Evolutionary conservation across 2,329 filamentous ascomycete species (phyloP), one percentile per base, ranked within the genome.

Genomic region (Penicillium paneum): DNA sequence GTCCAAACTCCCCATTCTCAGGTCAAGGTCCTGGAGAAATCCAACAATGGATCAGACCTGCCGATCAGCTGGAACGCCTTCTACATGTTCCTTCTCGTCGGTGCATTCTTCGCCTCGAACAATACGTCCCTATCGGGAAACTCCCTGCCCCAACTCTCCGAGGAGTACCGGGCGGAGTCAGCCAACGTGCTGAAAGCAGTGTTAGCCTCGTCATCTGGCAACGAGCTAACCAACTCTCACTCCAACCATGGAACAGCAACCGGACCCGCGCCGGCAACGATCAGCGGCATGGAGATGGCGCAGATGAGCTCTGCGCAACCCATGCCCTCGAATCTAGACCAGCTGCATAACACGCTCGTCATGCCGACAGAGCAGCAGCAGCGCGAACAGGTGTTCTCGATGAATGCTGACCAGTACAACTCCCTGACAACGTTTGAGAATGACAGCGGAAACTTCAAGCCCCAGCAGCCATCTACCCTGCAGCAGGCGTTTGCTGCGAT

Each of bases 51-150:
- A 40, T 73, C 78, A 50, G 87, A 90, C 63, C 89, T 92, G 66
- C 90, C 91, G 48, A 77, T 78, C 67, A 78, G 76, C 68, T 78
- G 76, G 76, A 78, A 78, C 84, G 90, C 67, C 77, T 97, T 66
- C 81, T 97, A 72, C 88, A 96, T 97, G 91, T 89, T 97, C 64
- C 89, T 99, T 69, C 88, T 99, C 51, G 92, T 96, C 61, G 94
- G 94, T 70, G 94, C 94, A 49, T 96, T 97, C 70, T 91, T 97
- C 65, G 88, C 94, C 58, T 97, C 93, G 31, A 95, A 92, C 76
- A 85, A 85, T 63, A 83, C 85, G 41, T 80, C 86, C 19, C 78
- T 82, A n/a, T 64, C 75, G 5, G 63, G 74, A 39, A 84, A 86
- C 36, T 84, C 85, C 63, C 86, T 77, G 32, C 75, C 76, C 8